These are phyloP conservation scores for Cylindrodendrum hubeiense DNA, from an alignment of 2,329 filamentous ascomycete species.

Conservation along the genomic window DNA sequence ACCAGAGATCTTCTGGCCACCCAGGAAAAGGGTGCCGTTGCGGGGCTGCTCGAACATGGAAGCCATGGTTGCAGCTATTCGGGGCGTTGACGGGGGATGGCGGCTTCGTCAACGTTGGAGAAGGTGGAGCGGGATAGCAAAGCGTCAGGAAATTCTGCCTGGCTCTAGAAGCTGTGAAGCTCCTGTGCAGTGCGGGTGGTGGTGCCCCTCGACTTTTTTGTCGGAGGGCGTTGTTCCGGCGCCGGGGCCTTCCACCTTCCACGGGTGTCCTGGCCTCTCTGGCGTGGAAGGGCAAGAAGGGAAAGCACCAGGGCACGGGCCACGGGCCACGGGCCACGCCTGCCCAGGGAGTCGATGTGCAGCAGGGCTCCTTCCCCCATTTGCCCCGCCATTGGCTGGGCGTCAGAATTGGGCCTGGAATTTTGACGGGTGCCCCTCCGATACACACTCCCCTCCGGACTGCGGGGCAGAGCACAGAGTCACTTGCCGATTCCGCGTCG, in stretches of 20 bases:
- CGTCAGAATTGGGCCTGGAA: conserved; percentile 40
- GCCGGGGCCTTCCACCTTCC: conserved; percentile 25
- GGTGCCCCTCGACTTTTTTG: conserved; percentile 45
- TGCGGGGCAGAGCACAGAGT: conserved; percentile 44
- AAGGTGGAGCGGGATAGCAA: conserved; percentile 37
- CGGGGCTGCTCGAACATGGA: conserved; percentile 96
- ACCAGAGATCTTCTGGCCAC: conserved; percentile 97
- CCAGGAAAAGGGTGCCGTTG: conserved; percentile 96
- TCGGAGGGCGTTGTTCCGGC: conserved; percentile 46
- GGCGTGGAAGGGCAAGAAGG: too few relatives aligned
- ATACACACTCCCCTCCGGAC: conserved; percentile 36
- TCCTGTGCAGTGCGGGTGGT: conserved; percentile 27
- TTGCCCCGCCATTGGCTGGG: conserved; percentile 40
- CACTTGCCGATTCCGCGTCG: conserved; percentile 41
- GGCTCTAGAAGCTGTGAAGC: conserved; percentile 48
- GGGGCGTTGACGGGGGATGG: conserved; percentile 39
- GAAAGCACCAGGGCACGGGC: conserved; percentile 33
- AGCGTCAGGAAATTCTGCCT: conserved; percentile 47
- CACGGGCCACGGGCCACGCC: neutral
- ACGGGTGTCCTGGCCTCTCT: neutral
- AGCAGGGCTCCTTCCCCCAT: conserved; percentile 22
- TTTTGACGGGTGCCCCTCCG: conserved; percentile 44
- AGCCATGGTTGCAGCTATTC: conserved; percentile 73
- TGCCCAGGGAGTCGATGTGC: neutral
- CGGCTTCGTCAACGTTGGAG: conserved; percentile 42